phyloP scores from a whole-genome alignment of 23 red algal genomes.

The Agarophyton chilense region DNA sequence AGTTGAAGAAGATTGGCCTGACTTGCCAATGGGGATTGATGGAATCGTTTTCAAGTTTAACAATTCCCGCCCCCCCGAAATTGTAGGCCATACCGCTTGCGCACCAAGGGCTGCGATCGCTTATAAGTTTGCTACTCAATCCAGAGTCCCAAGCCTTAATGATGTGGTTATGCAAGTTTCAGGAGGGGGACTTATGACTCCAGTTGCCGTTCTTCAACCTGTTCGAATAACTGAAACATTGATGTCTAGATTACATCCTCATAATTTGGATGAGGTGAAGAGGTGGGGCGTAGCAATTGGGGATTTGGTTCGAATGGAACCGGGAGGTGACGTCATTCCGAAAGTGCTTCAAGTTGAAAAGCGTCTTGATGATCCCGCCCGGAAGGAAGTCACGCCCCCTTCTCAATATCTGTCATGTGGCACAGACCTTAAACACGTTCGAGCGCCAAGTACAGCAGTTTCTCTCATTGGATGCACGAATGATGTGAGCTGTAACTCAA shows the following conservation, averaged over 20 bases:
- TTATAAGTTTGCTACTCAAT: constrained; percentile 67
- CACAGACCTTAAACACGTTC: neutral
- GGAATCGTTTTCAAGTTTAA: constrained; percentile 79
- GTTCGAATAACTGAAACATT: constrained; percentile 63
- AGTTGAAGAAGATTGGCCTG: constrained; percentile 35
- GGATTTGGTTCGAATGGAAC: constrained; percentile 59
- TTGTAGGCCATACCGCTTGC: constrained; percentile 58
- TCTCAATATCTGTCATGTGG: constrained; percentile 56
- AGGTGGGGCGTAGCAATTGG: constrained; percentile 49
- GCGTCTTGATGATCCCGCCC: neutral
- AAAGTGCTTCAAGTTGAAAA: constrained; percentile 61
- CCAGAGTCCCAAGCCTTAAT: constrained; percentile 42
- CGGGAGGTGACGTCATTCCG: constrained; percentile 84
- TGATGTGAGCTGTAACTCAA: constrained; percentile 18
- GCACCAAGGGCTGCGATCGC: constrained; percentile 74
- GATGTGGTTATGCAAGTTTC: constrained; percentile 82
- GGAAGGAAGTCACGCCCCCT: constrained; percentile 15
- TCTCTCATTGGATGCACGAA: constrained; percentile 60
- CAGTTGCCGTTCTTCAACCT: constrained; percentile 76
- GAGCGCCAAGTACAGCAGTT: constrained; percentile 23
- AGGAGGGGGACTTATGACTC: constrained; percentile 72
- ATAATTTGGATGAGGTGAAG: constrained; percentile 82
- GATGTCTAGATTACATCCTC: constrained; percentile 67
- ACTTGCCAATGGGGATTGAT: constrained; percentile 56
- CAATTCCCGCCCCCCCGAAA: constrained; percentile 29